A percentile compares a stretch with the other conserved stretches of the same genome.
These are phyloP conservation scores for Macaranga tanarius DNA, from an alignment of 441 rosid genomes.

Conservation along the genomic window DNA sequence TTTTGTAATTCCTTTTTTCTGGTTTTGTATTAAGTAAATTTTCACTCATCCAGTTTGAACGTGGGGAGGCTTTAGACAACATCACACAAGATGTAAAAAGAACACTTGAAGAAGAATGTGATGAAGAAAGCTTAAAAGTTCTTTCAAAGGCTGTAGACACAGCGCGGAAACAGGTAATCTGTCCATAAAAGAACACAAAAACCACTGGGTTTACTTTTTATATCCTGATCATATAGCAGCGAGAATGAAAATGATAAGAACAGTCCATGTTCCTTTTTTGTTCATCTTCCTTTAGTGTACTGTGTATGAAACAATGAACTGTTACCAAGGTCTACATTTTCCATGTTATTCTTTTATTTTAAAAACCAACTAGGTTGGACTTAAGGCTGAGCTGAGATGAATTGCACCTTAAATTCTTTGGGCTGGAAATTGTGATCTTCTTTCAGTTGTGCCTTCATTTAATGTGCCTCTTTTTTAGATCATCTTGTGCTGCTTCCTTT, in stretches of 20 bases:
- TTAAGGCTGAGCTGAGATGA: not conserved
- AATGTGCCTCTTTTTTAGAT: not conserved
- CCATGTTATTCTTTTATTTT: not conserved
- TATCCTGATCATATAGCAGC: not conserved
- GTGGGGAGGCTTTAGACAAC: constrained; percentile 92
- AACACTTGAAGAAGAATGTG: constrained; percentile 76
- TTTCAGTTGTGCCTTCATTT: not conserved
- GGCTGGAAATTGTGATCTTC: not conserved
- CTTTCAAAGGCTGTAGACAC: constrained; percentile 85
- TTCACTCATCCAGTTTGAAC: constrained; percentile 69
- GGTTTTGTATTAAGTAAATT: constrained; percentile 3
- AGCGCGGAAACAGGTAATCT: constrained; percentile 78
- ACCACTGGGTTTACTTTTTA: not conserved
- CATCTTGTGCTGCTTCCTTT: not conserved
- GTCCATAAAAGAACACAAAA: constrained; percentile 5
- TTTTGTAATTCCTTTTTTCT: not conserved
- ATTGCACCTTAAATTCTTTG: not conserved
- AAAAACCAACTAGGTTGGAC: not conserved
- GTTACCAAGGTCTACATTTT: not conserved
- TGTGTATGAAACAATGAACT: not conserved
- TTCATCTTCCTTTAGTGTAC: not conserved
- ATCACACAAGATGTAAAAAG: constrained; percentile 66
- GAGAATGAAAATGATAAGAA: not conserved
- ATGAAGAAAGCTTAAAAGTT: constrained; percentile 74
- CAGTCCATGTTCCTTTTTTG: not conserved